Conservation (phyloP, 495 filamentous ascomycete genomes). For the Glarea lozoyensis region DNA sequence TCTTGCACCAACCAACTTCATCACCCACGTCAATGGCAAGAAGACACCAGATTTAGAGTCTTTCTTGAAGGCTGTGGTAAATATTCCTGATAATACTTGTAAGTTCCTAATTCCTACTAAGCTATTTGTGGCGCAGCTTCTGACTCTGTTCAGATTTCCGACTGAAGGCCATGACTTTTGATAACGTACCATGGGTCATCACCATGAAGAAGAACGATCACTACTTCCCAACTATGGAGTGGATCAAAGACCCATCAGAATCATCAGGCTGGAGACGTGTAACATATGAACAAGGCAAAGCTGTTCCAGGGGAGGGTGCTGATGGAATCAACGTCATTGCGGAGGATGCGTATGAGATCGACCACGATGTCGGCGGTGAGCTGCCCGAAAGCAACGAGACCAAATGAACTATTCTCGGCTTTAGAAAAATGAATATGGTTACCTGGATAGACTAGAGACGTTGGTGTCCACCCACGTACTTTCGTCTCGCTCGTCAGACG, state of each 20-base stretch:
- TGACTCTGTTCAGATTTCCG: constrained; percentile 60
- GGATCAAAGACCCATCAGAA: constrained; percentile 59
- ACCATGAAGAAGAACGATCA: constrained; percentile 99
- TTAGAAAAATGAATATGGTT: too few species aligned
- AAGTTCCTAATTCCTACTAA: constrained; percentile 20
- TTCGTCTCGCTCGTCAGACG: too few species aligned
- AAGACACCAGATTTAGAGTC: constrained; percentile 68
- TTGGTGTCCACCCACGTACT: too few species aligned
- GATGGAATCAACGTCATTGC: constrained; percentile 18
- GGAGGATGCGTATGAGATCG: constrained; percentile 17
- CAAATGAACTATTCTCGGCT: too few species aligned
- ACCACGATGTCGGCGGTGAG: constrained; percentile 7
- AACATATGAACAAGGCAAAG: constrained; percentile 55
- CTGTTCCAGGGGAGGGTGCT: constrained; percentile 36
- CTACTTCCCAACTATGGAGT: constrained; percentile 91
- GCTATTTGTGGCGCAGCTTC: constrained; percentile 12
- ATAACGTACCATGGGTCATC: constrained; percentile 94
- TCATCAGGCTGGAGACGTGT: constrained; percentile 61
- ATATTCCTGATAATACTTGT: constrained; percentile 92
- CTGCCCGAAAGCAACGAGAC: too few species aligned
- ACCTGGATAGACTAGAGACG: too few species aligned
- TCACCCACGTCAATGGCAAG: constrained; percentile 86
- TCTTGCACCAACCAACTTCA: constrained; percentile 92
- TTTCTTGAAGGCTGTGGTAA: constrained; percentile 70
- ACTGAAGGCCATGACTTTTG: constrained; percentile 87